phyloP scores from a whole-genome alignment of 2,329 filamentous ascomycete species.

The Claviceps pazoutovae region DNA sequence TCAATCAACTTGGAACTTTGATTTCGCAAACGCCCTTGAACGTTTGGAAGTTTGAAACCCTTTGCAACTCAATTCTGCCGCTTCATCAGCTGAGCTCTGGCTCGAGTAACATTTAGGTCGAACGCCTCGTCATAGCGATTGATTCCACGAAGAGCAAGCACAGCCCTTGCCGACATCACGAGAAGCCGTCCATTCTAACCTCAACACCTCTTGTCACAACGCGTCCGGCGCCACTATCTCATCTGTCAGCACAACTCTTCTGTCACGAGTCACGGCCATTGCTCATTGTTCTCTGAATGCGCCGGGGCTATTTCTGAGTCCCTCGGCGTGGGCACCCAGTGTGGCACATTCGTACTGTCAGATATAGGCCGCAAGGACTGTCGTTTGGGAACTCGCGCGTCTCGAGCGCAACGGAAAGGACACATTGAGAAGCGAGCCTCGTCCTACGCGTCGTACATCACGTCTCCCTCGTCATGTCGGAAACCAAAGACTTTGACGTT shows the following conservation, averaged over 20 bases:
- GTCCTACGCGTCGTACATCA: background rate
- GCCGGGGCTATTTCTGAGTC: background rate
- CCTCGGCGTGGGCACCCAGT: background rate
- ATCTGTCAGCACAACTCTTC: background rate
- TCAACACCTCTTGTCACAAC: background rate
- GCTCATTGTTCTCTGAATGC: background rate
- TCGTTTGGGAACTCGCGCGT: background rate
- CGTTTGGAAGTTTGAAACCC: no score
- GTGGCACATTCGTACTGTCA: background rate
- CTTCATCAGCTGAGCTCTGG: background rate
- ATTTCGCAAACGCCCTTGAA: background rate
- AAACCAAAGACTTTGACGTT: conserved; percentile 26
- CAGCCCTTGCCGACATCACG: no score
- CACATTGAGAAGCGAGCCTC: no score
- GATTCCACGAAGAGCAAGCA: background rate
- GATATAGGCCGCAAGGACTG: background rate
- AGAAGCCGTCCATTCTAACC: background rate
- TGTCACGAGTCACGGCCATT: background rate
- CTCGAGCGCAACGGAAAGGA: background rate
- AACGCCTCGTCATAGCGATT: background rate
- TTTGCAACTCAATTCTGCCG: background rate
- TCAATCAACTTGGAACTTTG: background rate
- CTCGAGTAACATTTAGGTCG: background rate
- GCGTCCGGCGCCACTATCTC: background rate
- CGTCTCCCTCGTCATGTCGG: conserved; percentile 13